Conservation (phyloP, 75 land plant species). For the Sequoiadendron giganteum region DNA sequence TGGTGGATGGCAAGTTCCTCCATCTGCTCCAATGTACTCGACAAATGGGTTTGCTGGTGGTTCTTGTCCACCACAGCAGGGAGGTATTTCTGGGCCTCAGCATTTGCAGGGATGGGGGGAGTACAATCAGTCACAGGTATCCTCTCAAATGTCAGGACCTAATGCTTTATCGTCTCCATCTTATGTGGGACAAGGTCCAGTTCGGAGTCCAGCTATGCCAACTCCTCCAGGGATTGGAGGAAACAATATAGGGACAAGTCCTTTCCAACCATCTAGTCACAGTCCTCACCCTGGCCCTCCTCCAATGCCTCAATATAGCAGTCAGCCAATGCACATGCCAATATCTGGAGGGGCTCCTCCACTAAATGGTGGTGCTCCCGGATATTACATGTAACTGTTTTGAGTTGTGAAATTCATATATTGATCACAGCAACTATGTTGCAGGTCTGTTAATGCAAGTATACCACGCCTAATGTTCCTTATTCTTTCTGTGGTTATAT, state of each 20-base stretch:
- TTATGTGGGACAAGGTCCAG: slow-evolving; percentile 8
- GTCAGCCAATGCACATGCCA: slow-evolving; percentile 9
- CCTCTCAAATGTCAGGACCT: slow-evolving; percentile 1
- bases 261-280: slow-evolving; percentile 2
- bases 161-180: slow-evolving; percentile 10
- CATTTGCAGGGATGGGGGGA: slow-evolving; percentile 14
- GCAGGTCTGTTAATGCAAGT: slow-evolving; percentile 4
- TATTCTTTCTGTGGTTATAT: neutral
- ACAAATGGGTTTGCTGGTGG: neutral
- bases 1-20: slow-evolving; percentile 15
- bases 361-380: neutral
- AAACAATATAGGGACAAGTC: slow-evolving; percentile 1
- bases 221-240: slow-evolving; percentile 7
- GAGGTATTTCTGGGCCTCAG: neutral
- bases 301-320: slow-evolving; percentile 8
- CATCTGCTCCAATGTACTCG: slow-evolving; percentile 6
- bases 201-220: neutral
- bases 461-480: neutral
- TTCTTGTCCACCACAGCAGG: slow-evolving; percentile 3
- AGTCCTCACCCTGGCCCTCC: slow-evolving; percentile 11
- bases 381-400: slow-evolving; percentile 3
- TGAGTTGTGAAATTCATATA: slow-evolving; percentile 3
- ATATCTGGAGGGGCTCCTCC: slow-evolving; percentile 13
- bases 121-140: slow-evolving; percentile 8
- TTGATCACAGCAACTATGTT: slow-evolving; percentile 2